Evolutionary conservation across 176 grass and related monocot genomes (phyloP), one percentile per base, ranked within the genome.

Genomic region (Musa schizocarpa): DNA sequence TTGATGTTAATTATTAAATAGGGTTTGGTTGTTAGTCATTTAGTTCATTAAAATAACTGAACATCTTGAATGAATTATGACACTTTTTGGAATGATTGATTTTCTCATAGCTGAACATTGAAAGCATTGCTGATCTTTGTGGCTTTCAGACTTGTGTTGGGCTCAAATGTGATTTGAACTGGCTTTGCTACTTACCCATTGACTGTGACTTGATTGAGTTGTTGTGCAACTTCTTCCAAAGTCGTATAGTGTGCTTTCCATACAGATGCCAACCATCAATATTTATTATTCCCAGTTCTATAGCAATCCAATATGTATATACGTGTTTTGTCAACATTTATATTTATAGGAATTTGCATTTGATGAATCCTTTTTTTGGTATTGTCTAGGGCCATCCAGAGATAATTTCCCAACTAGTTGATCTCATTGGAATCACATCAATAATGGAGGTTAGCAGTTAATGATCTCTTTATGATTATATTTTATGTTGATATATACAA

Each of bases 371-470:
- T 50, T 61, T 72, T 53, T 68, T 61, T 84, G 74, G 10, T 24
- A 52, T 83, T 83, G 16, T 84, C 56, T 76, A 99, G 95, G 85
- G 63, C 24, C 96, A 99, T 83, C 86, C 77, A 72, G 86, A 92
- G 79, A 95, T 99, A 79, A 90, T 99, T 55, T 27, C 54, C 19
- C 96, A 99, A 76, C 91, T 99, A 79, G 91, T 99, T 34, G 91
- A 99, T 77, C 85, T 99, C 76, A 91, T 94, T 82, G 95, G 90
- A 29, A 94, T 99, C 79, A 99, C 95, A 82, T 94, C 95, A 14
- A 81, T 94, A 71, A 94, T 99, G 88, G 90, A 99, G 91, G 95
- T 84, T 50, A 84, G 82, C 22, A 65, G 22, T 78, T 43, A 14
- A 12, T 22, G 76, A 78, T 49, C 78, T 62, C 14, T 6, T 70